Evolutionary conservation across 257 asterid genomes (phyloP), one percentile per base, ranked within the genome.

Genomic region (Ilex asprella): DNA sequence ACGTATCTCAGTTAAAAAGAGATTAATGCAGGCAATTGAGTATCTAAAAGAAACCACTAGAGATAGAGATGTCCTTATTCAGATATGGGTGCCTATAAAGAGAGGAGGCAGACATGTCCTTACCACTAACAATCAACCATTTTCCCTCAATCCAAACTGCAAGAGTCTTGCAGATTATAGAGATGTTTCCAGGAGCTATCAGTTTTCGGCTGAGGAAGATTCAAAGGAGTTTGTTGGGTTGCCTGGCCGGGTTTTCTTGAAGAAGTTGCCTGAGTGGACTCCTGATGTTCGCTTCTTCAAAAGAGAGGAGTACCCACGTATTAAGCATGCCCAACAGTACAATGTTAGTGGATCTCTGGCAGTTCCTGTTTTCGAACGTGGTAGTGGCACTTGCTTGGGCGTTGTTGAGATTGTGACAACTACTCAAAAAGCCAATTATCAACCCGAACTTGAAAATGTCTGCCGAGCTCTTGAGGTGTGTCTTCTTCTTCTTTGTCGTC

Each of bases 211-310:
- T 10, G 95, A 84, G 35, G 74, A 75, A 55, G 76, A 78, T 61
- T 81, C 95, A 1, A 74, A 70, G 59, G 95, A 81, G 67, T 57
- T 68, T 10, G 62, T 59, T 10, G 95, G 95, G 10, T 58, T 86
- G 76, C 91, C 95, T 0, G 89, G 91, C 10, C 85, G 95, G 0
- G 95, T 86, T 50, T 86, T 81, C 87, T 71, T 81, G 81, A 86
- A 80, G 43, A 86, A 81, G 76, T 70, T 86, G 66, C 91, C 95
- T 0, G 95, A 86, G 63, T 84, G 91, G 83, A 86, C 95, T 4
- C 95, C 95, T 3, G 95, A 86, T 69, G 95, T 86, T 60, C 95
- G 82, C 0, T 84, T 67, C 54, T 86, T 86, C 77, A 79, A 64
- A 61, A 58, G 68, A 6, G 95, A 86, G 61, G 95, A 86, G 69